These are phyloP conservation scores for Conoideocrella luteorostrata DNA, from an alignment of 2,329 filamentous ascomycete species.

Conservation along the genomic window DNA sequence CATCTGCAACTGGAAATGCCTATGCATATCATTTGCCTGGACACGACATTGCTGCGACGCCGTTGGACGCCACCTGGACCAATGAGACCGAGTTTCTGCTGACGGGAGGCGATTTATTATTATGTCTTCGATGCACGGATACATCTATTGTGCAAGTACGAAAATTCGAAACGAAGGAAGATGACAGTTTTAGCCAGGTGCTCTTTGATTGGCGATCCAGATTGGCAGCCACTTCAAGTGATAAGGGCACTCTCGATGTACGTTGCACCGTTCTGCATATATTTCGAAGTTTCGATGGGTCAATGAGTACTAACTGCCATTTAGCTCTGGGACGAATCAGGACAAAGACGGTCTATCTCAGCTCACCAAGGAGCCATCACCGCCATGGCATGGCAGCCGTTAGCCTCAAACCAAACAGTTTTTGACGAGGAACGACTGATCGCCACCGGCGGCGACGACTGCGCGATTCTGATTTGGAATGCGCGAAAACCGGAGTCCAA, in stretches of 20 bases:
- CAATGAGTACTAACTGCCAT: no score
- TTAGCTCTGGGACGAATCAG: slow-evolving; percentile 50
- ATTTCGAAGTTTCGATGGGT: no score
- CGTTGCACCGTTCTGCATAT: slow-evolving; percentile 22
- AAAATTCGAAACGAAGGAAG: slow-evolving; percentile 46
- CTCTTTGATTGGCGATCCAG: slow-evolving; percentile 49
- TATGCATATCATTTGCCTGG: slow-evolving; percentile 41
- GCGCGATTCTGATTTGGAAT: slow-evolving; percentile 58
- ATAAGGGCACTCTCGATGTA: slow-evolving; percentile 55
- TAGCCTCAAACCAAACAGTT: slow-evolving; percentile 28
- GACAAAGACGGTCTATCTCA: slow-evolving; percentile 48
- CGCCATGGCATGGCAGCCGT: slow-evolving; percentile 54
- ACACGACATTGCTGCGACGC: slow-evolving; percentile 44
- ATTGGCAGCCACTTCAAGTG: slow-evolving; percentile 52
- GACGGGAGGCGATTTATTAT: slow-evolving; percentile 49
- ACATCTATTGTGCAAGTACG: slow-evolving; percentile 37
- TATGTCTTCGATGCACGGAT: slow-evolving; percentile 41
- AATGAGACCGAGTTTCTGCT: slow-evolving; percentile 52
- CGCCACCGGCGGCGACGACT: slow-evolving; percentile 57
- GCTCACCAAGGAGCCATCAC: slow-evolving; percentile 55
- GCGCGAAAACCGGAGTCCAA: slow-evolving; percentile 48
- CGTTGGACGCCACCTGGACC: slow-evolving; percentile 55
- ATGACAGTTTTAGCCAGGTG: slow-evolving; percentile 49
- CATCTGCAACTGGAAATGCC: slow-evolving; percentile 34
- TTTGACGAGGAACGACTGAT: slow-evolving; percentile 48